phyloP scores from a whole-genome alignment of 2,329 filamentous ascomycete species.

The Hirsutella thompsonii region DNA sequence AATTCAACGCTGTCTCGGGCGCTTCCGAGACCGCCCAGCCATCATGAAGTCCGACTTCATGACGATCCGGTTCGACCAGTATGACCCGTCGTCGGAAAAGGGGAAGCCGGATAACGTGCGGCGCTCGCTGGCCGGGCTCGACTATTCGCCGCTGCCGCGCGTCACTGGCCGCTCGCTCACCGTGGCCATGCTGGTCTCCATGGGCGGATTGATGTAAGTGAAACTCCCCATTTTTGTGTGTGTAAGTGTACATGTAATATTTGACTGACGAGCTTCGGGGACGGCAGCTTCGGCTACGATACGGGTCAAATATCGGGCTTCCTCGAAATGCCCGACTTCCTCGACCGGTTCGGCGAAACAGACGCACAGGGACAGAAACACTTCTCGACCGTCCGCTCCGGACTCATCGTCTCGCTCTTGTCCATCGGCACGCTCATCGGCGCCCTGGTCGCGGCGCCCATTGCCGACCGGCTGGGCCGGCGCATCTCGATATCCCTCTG shows the following conservation, averaged over 20 bases:
- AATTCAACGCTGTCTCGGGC: too few relatives aligned
- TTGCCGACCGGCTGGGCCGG: conserved; percentile 50
- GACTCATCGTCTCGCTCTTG: conserved; percentile 47
- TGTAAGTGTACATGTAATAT: neutral
- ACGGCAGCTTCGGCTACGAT: conserved; percentile 29
- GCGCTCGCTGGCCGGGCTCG: conserved; percentile 22
- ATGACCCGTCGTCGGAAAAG: conserved; percentile 27
- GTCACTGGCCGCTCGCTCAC: conserved; percentile 22
- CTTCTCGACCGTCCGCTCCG: conserved; percentile 47
- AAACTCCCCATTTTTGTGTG: neutral
- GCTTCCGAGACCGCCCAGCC: neutral
- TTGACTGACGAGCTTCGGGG: neutral
- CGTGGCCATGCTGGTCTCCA: conserved; percentile 27
- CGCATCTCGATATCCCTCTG: conserved; percentile 48
- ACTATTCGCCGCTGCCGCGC: conserved; percentile 30
- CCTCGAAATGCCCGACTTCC: conserved; percentile 45
- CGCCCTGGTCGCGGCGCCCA: conserved; percentile 40
- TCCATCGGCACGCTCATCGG: conserved; percentile 47
- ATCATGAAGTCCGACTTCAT: conserved; percentile 9
- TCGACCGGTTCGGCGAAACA: conserved; percentile 35
- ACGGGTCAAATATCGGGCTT: conserved; percentile 49
- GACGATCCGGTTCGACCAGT: conserved; percentile 28
- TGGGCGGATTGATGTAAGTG: conserved; percentile 30
- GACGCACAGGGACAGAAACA: conserved; percentile 22
- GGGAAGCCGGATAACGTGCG: conserved; percentile 14